Evolutionary conservation across 805 yeast species (phyloP).

Genomic region (Peterozyma toletana): DNA sequence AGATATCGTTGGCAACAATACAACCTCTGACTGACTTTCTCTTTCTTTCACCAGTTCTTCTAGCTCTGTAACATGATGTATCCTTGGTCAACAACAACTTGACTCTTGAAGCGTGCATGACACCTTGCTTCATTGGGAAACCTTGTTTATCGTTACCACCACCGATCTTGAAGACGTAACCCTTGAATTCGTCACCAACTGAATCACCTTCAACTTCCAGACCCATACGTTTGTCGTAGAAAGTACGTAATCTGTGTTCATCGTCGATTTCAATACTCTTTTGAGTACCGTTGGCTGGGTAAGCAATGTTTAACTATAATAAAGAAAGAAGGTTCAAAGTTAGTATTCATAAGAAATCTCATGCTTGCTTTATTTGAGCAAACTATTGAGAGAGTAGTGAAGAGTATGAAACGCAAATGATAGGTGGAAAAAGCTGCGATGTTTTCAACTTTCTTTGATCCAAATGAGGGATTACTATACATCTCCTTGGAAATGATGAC

Average conservation of each 20-base stretch:
- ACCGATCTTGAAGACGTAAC: constrained; percentile 96
- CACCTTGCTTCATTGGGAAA: constrained; percentile 99
- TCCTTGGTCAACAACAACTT: constrained; percentile 90
- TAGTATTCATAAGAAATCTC: constrained; percentile 9
- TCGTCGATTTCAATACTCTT: constrained; percentile 97
- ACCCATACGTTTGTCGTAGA: constrained; percentile 99
- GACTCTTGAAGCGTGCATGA: constrained; percentile 99
- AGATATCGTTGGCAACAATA: constrained; percentile 94
- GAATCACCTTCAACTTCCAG: constrained; percentile 99
- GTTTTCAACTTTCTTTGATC: background rate
- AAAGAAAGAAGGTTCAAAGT: constrained; percentile 10
- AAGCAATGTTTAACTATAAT: constrained; percentile 91
- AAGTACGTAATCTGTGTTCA: constrained; percentile 96
- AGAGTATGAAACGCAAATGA: background rate
- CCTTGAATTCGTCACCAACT: constrained; percentile 98
- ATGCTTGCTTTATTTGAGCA: background rate
- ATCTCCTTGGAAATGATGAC: too few species aligned
- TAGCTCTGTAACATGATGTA: constrained; percentile 98
- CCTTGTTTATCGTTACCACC: constrained; percentile 99
- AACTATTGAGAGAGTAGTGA: background rate
- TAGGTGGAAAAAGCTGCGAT: background rate
- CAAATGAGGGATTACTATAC: too few species aligned
- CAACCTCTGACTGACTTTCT: constrained; percentile 99
- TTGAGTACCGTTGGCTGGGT: constrained; percentile 99
- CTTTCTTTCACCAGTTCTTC: constrained; percentile 99